A percentile compares a stretch with the other conserved stretches of the same genome.
phyloP scores from a whole-genome alignment of 768 basidiomycete species.

The Fomitopsis pulvina region DNA sequence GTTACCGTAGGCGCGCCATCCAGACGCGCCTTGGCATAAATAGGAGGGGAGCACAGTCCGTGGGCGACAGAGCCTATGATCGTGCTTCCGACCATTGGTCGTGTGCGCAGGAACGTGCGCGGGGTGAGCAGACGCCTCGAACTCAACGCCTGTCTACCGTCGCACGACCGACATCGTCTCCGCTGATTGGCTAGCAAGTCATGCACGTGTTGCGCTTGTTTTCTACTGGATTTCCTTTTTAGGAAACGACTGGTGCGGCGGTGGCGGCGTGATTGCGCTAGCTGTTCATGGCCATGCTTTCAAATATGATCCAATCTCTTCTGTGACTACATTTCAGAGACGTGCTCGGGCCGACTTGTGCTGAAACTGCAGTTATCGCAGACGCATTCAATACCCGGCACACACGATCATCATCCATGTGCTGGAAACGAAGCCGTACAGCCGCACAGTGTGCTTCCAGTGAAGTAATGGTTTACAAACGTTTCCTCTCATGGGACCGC shows the following conservation, averaged over 20 bases:
- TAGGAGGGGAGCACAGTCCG: background rate
- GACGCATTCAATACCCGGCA: background rate
- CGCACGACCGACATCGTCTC: constrained; percentile 21
- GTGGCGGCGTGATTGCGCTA: background rate
- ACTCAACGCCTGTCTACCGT: constrained; percentile 8
- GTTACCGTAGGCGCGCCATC: background rate
- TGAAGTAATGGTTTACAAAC: no score
- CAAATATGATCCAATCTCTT: background rate
- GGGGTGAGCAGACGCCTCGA: background rate
- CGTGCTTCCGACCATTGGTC: constrained; percentile 16
- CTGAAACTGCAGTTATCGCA: background rate
- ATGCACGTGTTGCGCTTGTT: constrained; percentile 20
- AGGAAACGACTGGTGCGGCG: background rate
- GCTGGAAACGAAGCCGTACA: no score
- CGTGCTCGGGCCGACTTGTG: background rate
- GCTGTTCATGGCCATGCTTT: background rate
- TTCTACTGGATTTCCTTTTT: constrained; percentile 1
- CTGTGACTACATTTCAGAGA: background rate
- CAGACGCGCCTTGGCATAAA: background rate
- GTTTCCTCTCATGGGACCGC: no score
- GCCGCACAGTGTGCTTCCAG: no score
- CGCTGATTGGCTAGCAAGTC: constrained; percentile 19
- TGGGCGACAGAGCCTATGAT: constrained; percentile 5
- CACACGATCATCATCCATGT: background rate
- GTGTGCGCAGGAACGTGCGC: constrained; percentile 21